Percentiles rank a stretch among this genome's conserved stretches.
Conservation (phyloP, 768 basidiomycete species). For the Pulveroboletus sp. region DNA sequence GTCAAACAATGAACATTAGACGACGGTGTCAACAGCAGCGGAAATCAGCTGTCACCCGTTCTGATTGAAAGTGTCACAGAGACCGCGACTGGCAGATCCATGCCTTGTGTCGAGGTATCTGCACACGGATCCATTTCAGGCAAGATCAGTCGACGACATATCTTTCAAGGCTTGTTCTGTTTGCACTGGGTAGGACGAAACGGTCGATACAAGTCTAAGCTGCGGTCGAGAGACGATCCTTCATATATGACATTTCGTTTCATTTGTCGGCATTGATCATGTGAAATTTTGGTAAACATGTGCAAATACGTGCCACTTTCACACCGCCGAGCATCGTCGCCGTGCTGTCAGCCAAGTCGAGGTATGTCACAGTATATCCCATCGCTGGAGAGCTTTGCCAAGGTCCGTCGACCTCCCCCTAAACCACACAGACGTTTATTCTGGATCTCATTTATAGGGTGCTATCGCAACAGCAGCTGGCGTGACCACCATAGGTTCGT, state of each 20-base stretch:
- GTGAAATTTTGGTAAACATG: slow-evolving; percentile 8
- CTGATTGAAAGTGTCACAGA: not conserved
- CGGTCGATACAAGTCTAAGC: not conserved
- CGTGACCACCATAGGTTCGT: slow-evolving; percentile 51
- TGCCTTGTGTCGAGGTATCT: too few relatives aligned
- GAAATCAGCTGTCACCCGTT: not conserved
- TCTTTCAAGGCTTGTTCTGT: not conserved
- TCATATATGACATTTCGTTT: too few relatives aligned
- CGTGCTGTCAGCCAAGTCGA: not conserved
- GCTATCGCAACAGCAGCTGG: slow-evolving; percentile 53
- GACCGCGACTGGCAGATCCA: not conserved
- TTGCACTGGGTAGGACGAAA: not conserved
- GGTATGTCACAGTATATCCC: slow-evolving; percentile 39
- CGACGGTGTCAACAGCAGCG: not conserved
- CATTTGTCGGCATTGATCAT: not conserved
- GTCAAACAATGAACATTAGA: not conserved
- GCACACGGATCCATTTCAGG: too few relatives aligned
- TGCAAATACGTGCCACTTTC: slow-evolving; percentile 8
- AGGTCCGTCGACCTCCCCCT: slow-evolving; percentile 25
- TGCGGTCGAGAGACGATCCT: not conserved
- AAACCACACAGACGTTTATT: not conserved
- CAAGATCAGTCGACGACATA: too few relatives aligned
- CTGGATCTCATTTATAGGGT: slow-evolving; percentile 34
- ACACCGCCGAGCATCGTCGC: not conserved
- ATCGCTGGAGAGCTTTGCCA: slow-evolving; percentile 41